phyloP scores from a whole-genome alignment of 1,284 basidiomycete species.

The Microbotryomycetes sp. region DNA sequence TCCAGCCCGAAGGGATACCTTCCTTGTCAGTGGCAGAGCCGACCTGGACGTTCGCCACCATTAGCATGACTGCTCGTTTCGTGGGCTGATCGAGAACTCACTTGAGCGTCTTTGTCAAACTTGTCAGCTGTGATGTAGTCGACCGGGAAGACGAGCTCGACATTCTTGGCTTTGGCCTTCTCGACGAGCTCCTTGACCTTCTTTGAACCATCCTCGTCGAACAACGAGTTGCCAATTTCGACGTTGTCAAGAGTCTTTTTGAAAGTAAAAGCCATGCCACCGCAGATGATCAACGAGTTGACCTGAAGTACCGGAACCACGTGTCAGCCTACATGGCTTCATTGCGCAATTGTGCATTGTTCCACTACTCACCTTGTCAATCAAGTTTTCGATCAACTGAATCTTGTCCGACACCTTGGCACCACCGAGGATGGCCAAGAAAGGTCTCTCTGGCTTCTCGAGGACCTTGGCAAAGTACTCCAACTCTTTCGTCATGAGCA shows the following conservation, averaged over 20 bases:
- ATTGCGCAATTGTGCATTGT: no score
- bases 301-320: no score
- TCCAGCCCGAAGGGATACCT: slow-evolving; percentile 88
- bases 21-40: slow-evolving; percentile 68
- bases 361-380: slow-evolving; percentile 81
- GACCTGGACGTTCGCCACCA: slow-evolving; percentile 48
- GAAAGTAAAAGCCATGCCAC: slow-evolving; percentile 99
- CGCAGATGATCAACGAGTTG: slow-evolving; percentile 91
- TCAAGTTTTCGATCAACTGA: slow-evolving; percentile 96
- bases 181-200: slow-evolving; percentile 79
- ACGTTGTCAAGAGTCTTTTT: slow-evolving; percentile 87
- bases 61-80: neutral
- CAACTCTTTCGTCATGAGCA: slow-evolving; percentile 98
- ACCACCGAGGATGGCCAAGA: slow-evolving; percentile 96
- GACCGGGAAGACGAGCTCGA: slow-evolving; percentile 91
- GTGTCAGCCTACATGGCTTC: no score
- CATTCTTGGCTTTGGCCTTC: slow-evolving; percentile 88
- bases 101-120: slow-evolving; percentile 86
- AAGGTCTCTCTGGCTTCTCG: slow-evolving; percentile 88
- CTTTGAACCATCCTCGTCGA: slow-evolving; percentile 81
- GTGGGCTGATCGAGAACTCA: slow-evolving; percentile 41
- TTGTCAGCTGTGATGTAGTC: slow-evolving; percentile 94
- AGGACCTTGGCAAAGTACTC: slow-evolving; percentile 98
- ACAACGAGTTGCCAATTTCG: slow-evolving; percentile 89
- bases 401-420: slow-evolving; percentile 99